These are phyloP conservation scores for Evansstolkia leycettana DNA, from an alignment of 495 filamentous ascomycete species.

Conservation along the genomic window DNA sequence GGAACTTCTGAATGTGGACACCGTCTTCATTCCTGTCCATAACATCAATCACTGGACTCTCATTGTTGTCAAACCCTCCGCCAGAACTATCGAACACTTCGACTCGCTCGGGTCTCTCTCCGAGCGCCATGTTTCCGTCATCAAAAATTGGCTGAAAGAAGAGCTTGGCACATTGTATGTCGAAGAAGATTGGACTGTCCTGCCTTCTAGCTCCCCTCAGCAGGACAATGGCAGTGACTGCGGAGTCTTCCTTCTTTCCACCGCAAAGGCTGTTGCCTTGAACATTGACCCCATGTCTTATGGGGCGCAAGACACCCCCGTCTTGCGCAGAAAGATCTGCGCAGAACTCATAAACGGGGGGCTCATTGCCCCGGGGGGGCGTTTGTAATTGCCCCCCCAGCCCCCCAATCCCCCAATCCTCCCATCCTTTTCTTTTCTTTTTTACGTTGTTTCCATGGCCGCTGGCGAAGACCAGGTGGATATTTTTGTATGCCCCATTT, in stretches of 20 bases:
- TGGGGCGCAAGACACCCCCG: slow-evolving; percentile 38
- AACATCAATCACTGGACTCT: slow-evolving; percentile 45
- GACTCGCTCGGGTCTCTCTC: slow-evolving; percentile 49
- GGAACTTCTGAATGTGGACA: slow-evolving; percentile 41
- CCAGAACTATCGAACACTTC: slow-evolving; percentile 56
- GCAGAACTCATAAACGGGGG: slow-evolving; percentile 53
- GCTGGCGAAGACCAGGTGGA: too few relatives aligned
- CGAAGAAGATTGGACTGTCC: slow-evolving; percentile 49
- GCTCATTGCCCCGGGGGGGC: slow-evolving; percentile 19
- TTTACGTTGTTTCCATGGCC: slow-evolving; percentile 2
- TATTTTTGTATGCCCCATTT: too few relatives aligned
- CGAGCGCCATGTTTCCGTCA: slow-evolving; percentile 17
- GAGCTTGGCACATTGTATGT: slow-evolving; percentile 46
- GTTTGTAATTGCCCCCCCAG: not conserved
- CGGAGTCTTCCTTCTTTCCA: slow-evolving; percentile 67
- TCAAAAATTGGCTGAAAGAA: slow-evolving; percentile 43
- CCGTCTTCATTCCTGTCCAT: slow-evolving; percentile 50
- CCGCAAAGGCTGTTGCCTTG: slow-evolving; percentile 55
- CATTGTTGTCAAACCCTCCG: slow-evolving; percentile 52
- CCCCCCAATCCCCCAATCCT: not conserved
- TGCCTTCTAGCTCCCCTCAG: slow-evolving; percentile 30
- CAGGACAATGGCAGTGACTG: slow-evolving; percentile 71
- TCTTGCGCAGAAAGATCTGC: slow-evolving; percentile 51
- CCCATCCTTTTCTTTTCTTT: slow-evolving; percentile 5
- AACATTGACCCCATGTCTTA: slow-evolving; percentile 52